These are phyloP conservation scores for Phytopythium helicoides DNA, from an alignment of 352 stramenopile genomes.

Conservation along the genomic window DNA sequence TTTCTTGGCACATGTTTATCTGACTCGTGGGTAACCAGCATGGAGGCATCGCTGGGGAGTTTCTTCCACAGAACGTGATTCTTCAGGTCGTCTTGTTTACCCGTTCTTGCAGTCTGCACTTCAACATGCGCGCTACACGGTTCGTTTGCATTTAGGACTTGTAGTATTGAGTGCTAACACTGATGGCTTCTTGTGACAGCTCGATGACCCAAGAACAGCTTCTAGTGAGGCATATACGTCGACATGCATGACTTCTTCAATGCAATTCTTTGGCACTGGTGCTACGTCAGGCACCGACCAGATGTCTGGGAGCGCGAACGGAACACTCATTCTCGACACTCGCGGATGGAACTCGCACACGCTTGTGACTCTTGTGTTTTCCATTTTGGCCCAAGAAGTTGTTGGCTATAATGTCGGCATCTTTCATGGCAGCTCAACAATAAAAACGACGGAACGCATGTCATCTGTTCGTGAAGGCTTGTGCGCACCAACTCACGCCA, in stretches of 20 bases:
- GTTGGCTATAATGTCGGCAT: constrained; percentile 34
- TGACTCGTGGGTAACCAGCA: constrained; percentile 25
- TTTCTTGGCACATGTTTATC: constrained; percentile 49
- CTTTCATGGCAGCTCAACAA: constrained; percentile 5
- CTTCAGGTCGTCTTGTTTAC: constrained; percentile 21
- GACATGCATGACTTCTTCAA: constrained; percentile 6
- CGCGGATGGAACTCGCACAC: constrained; percentile 42
- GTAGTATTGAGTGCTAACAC: background rate
- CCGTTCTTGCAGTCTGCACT: constrained; percentile 42
- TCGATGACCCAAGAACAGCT: constrained; percentile 25
- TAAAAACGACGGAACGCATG: constrained; percentile 28
- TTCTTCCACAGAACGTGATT: constrained; percentile 18
- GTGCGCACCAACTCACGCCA: constrained; percentile 55
- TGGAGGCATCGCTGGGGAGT: constrained; percentile 21
- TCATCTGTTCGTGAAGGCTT: constrained; percentile 23
- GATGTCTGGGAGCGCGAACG: constrained; percentile 12
- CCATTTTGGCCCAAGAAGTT: constrained; percentile 48
- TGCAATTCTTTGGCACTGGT: constrained; percentile 19
- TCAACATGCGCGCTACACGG: constrained; percentile 18
- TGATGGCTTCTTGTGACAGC: constrained; percentile 1
- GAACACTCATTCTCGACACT: constrained; percentile 27
- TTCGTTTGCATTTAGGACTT: constrained; percentile 2
- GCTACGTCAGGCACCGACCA: constrained; percentile 8
- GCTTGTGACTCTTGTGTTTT: constrained; percentile 31
- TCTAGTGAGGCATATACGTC: constrained; percentile 10